Evolutionary conservation across 148 eudicot species (phyloP).

Genomic region (Camellia japonica): DNA sequence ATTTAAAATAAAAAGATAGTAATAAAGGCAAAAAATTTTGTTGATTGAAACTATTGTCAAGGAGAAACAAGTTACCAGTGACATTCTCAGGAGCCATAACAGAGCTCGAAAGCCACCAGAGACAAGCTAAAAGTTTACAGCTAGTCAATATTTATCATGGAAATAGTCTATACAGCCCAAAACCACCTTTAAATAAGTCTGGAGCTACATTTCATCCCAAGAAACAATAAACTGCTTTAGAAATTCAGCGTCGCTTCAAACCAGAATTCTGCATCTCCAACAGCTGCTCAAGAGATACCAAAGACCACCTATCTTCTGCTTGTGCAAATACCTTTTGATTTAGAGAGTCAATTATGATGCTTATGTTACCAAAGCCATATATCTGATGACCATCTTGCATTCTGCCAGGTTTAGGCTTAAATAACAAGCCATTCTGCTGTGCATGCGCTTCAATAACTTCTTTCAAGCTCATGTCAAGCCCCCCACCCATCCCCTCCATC

Average conservation of each 20-base stretch:
- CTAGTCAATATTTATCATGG: background rate
- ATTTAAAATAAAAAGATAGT: background rate
- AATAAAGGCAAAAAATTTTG: background rate
- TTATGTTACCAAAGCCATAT: constrained; percentile 59
- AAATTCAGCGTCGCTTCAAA: constrained; percentile 23
- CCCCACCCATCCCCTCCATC: constrained; percentile 27
- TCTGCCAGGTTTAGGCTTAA: constrained; percentile 66
- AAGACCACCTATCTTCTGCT: constrained; percentile 41
- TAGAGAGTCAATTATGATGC: constrained; percentile 50
- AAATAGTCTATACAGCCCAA: background rate
- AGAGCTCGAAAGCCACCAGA: background rate
- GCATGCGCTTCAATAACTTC: constrained; percentile 56
- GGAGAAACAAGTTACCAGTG: background rate
- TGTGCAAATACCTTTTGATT: constrained; percentile 56
- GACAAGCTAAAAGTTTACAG: background rate
- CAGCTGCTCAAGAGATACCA: constrained; percentile 55
- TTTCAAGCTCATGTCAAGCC: constrained; percentile 56
- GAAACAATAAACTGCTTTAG: background rate
- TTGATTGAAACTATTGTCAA: background rate
- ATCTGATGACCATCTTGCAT: constrained; percentile 57
- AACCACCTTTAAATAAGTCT: background rate
- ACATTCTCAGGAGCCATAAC: background rate
- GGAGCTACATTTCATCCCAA: background rate
- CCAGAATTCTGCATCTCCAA: constrained; percentile 36
- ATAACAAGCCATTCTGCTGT: constrained; percentile 43